Conservation (phyloP, 106 monocot genomes). For the Phalaenopsis aphrodite region DNA sequence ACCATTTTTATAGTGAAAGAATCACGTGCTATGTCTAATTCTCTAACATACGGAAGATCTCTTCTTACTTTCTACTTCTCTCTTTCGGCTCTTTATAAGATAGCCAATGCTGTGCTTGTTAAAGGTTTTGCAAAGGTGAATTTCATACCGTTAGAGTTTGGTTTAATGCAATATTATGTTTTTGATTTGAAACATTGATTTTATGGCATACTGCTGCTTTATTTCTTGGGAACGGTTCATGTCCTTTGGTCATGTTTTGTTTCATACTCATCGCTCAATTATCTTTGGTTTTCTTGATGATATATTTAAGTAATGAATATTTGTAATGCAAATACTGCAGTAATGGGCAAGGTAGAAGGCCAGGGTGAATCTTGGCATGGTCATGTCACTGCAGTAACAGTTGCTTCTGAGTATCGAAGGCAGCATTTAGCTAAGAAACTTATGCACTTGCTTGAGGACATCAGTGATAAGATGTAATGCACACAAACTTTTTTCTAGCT, state of each 20-base stretch:
- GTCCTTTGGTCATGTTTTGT: neutral
- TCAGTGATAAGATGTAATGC: constrained; percentile 80
- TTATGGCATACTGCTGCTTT: neutral
- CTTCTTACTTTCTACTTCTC: neutral
- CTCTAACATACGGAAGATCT: neutral
- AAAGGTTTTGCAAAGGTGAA: neutral
- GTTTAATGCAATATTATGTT: neutral
- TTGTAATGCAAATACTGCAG: constrained; percentile 31
- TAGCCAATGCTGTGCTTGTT: neutral
- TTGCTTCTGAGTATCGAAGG: constrained; percentile 72
- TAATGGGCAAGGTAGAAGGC: constrained; percentile 99
- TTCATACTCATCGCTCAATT: neutral
- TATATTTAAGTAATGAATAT: neutral
- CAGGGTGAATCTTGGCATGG: constrained; percentile 99
- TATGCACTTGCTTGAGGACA: constrained; percentile 85
- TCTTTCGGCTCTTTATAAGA: neutral
- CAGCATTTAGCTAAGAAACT: constrained; percentile 92
- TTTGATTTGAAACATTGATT: neutral
- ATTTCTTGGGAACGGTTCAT: neutral
- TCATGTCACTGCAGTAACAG: constrained; percentile 92
- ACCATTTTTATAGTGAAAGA: neutral
- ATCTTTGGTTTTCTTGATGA: neutral
- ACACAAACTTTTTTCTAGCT: neutral
- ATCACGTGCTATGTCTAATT: neutral
- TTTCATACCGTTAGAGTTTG: neutral